These are phyloP conservation scores for Neofusicoccum cordaticola DNA, from an alignment of 2,329 filamentous ascomycete genomes.

Conservation along the genomic window DNA sequence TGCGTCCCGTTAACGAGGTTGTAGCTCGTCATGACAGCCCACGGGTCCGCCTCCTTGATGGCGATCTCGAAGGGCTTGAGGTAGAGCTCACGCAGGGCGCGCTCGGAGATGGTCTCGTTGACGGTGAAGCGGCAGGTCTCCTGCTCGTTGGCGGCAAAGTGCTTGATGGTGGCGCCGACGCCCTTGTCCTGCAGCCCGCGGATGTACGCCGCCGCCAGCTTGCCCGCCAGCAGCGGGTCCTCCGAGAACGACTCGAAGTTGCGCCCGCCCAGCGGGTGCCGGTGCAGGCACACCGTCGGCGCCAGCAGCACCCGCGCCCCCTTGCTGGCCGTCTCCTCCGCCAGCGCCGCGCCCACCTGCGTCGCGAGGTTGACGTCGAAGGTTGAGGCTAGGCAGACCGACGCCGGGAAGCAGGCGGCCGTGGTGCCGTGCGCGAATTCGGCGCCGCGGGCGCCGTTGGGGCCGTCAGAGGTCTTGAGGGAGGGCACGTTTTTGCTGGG, in stretches of 20 bases:
- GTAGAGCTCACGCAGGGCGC: constrained; percentile 67
- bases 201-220: constrained; percentile 68
- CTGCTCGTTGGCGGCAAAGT: constrained; percentile 70
- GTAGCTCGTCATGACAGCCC: constrained; percentile 68
- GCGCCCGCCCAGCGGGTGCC: constrained; percentile 76
- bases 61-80: constrained; percentile 72
- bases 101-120: constrained; percentile 62
- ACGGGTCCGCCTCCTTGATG: constrained; percentile 63
- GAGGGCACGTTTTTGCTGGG: constrained; percentile 61
- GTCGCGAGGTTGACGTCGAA: constrained; percentile 72
- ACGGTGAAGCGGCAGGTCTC: constrained; percentile 66
- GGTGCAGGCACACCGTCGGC: constrained; percentile 78
- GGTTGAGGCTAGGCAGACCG: constrained; percentile 73
- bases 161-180: constrained; percentile 76
- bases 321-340: constrained; percentile 68
- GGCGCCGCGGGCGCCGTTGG: constrained; percentile 66
- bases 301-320: constrained; percentile 72
- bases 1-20: constrained; percentile 63
- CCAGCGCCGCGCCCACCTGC: constrained; percentile 68
- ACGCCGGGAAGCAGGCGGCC: constrained; percentile 75
- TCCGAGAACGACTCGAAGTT: constrained; percentile 88
- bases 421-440: constrained; percentile 59
- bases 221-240: constrained; percentile 74
- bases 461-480: constrained; percentile 65
- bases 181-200: constrained; percentile 70